Conservation (phyloP, 2,329 filamentous ascomycete genomes). For the Plectosphaerella cucumerina region DNA sequence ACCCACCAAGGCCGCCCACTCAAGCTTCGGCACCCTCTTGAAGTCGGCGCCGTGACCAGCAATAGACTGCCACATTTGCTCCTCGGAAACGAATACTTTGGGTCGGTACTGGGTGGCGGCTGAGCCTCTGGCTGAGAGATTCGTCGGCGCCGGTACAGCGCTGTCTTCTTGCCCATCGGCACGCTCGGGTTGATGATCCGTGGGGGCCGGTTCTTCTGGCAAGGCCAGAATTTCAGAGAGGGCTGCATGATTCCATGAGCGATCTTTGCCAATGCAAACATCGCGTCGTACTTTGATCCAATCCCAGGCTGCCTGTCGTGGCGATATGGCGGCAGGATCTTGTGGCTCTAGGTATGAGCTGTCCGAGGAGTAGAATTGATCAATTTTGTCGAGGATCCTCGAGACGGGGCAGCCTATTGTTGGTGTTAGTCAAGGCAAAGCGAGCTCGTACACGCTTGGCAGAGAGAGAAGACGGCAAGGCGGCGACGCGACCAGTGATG, state of each 20-base stretch:
- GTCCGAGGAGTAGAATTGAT: slow-evolving; percentile 6
- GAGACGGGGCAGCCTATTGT: slow-evolving; percentile 10
- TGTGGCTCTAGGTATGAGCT: background rate
- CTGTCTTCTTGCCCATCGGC: slow-evolving; percentile 2
- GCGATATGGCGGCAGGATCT: background rate
- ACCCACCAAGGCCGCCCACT: slow-evolving; percentile 55
- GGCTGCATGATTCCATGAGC: slow-evolving; percentile 13
- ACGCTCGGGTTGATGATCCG: background rate
- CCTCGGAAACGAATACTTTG: slow-evolving; percentile 46
- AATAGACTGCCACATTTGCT: slow-evolving; percentile 55
- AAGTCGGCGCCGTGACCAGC: slow-evolving; percentile 56
- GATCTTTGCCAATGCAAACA: slow-evolving; percentile 14
- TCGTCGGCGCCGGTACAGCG: background rate
- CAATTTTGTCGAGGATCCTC: slow-evolving; percentile 8
- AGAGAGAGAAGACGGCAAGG: too few relatives aligned
- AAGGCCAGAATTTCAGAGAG: slow-evolving; percentile 13
- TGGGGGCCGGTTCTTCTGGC: slow-evolving; percentile 1
- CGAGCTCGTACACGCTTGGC: too few relatives aligned
- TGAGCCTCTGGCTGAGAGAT: too few relatives aligned
- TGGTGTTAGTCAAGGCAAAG: too few relatives aligned
- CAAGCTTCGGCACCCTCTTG: slow-evolving; percentile 52
- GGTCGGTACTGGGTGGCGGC: slow-evolving; percentile 10
- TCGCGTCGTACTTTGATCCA: slow-evolving; percentile 17
- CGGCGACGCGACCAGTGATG: too few relatives aligned
- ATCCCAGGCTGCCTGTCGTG: slow-evolving; percentile 14